Evolutionary conservation across 2,329 filamentous ascomycete genomes (phyloP), one percentile per base, ranked within the genome.

Genomic region (Annulohypoxylon truncatum): DNA sequence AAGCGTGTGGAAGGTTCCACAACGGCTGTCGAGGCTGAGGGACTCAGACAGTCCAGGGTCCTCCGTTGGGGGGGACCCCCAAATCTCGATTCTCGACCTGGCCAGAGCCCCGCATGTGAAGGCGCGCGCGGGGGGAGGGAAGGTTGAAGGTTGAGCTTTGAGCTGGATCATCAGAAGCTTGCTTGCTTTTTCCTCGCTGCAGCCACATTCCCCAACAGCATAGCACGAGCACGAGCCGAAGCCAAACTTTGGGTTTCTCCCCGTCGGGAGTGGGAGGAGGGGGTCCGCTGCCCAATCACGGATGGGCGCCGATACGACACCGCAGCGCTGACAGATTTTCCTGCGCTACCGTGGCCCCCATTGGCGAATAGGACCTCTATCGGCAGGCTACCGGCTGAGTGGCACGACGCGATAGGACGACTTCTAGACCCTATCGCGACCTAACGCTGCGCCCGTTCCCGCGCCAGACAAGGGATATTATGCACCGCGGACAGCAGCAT

Each of bases 391-490:
- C 35, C 44, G 38, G 50, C 62, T 26, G 52, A 58, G 66, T 66
- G 66, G 66, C 61, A 63, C 66, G 51, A 52, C 42, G 46, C 47
- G 22, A 68, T 68, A 68, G 62, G 66, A 62, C 50, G 28, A 33
- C 22, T 40, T 46, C 52, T 57, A 33, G 47, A 62, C 59, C 52
- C 44, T 61, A 42, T 42, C 55, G 42, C 55, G 48, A 56, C 58
- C 47, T 61, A 62, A 54, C 35, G 50, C 56, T 61, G 29, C 61
- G 48, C 22, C 33, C 58, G 24, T 38, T 48, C 54, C 31, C 28
- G 51, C 51, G 53, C 47, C 53, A 40, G 20, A 15, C 10, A 59
- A 33, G 47, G 54, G 46, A 52, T 48, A 24, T 54, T 31, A 62
- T 61, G 56, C 62, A 67, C 50, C 22, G 44, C 64, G 54, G 54